A percentile compares a stretch with the other conserved stretches of the same genome.
phyloP scores from a whole-genome alignment of 2,329 filamentous ascomycete genomes.

The Aspergillus sp. region DNA sequence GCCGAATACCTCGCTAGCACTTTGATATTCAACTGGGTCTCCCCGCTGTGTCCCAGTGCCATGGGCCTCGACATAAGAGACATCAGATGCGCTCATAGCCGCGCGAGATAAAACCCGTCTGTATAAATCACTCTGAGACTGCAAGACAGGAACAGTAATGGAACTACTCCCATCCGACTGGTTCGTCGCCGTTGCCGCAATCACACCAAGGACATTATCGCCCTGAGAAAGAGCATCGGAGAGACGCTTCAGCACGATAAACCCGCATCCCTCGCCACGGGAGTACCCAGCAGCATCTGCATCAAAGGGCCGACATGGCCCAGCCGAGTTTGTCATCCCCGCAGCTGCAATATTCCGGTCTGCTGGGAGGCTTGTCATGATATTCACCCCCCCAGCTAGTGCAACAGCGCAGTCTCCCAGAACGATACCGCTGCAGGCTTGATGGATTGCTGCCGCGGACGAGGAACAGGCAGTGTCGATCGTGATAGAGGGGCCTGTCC shows the following conservation, averaged over 20 bases:
- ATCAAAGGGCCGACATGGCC: slow-evolving; percentile 10
- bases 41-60: slow-evolving; percentile 32
- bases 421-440: not conserved
- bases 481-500: slow-evolving; percentile 31
- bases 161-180: slow-evolving; percentile 26
- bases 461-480: slow-evolving; percentile 26
- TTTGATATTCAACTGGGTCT: slow-evolving; percentile 27
- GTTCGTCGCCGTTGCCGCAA: slow-evolving; percentile 27
- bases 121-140: slow-evolving; percentile 29
- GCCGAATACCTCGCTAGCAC: slow-evolving; percentile 29
- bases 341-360: slow-evolving; percentile 5
- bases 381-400: slow-evolving; percentile 32
- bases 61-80: slow-evolving; percentile 34
- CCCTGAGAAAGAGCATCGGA: slow-evolving; percentile 48
- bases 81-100: slow-evolving; percentile 16
- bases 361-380: slow-evolving; percentile 26
- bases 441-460: slow-evolving; percentile 8
- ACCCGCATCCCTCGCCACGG: slow-evolving; percentile 5
- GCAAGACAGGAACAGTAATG: slow-evolving; percentile 15
- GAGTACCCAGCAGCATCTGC: slow-evolving; percentile 10
- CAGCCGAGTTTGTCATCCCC: not conserved
- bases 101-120: slow-evolving; percentile 18
- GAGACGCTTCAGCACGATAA: slow-evolving; percentile 26
- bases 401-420: slow-evolving; percentile 2
- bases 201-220: slow-evolving; percentile 45